Conservation (phyloP, 306 rosid genomes). For the Gillenia trifoliata region DNA sequence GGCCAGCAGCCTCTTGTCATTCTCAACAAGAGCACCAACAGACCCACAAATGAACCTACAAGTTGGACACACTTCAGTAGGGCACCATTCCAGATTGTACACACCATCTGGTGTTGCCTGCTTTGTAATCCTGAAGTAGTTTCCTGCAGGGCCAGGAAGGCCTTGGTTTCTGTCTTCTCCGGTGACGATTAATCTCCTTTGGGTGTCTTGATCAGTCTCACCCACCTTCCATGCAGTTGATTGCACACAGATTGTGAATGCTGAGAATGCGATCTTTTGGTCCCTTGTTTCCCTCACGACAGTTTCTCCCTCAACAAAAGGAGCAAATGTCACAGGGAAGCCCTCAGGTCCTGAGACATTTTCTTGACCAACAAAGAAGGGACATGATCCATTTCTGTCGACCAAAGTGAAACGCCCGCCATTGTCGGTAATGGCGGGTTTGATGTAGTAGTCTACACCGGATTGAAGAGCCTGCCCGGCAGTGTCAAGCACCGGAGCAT, state of each 20-base stretch:
- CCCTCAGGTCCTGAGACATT: constrained; percentile 27
- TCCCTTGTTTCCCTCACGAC: constrained; percentile 31
- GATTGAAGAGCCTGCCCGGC: constrained; percentile 32
- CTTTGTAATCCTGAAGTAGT: constrained; percentile 31
- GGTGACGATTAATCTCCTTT: constrained; percentile 38
- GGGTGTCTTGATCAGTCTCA: not conserved
- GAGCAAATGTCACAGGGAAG: constrained; percentile 30
- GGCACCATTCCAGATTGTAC: constrained; percentile 51
- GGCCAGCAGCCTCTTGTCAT: constrained; percentile 45
- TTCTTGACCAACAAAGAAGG: constrained; percentile 40
- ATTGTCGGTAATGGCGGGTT: constrained; percentile 48
- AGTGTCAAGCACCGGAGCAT: constrained; percentile 41
- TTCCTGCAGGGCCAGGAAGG: not conserved
- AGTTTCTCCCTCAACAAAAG: constrained; percentile 27
- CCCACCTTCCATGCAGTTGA: constrained; percentile 43
- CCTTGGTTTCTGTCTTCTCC: not conserved
- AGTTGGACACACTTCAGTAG: constrained; percentile 37
- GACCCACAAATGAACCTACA: constrained; percentile 42
- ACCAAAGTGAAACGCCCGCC: constrained; percentile 55
- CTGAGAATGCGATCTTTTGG: constrained; percentile 34
- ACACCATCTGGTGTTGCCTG: not conserved
- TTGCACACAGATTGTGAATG: constrained; percentile 15
- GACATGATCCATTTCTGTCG: constrained; percentile 26
- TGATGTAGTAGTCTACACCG: constrained; percentile 48
- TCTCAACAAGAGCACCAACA: constrained; percentile 32